A percentile compares a stretch with the other conserved stretches of the same genome.
These are phyloP conservation scores for Trichoderma semiorbis DNA, from an alignment of 2,329 filamentous ascomycete species.

Conservation along the genomic window DNA sequence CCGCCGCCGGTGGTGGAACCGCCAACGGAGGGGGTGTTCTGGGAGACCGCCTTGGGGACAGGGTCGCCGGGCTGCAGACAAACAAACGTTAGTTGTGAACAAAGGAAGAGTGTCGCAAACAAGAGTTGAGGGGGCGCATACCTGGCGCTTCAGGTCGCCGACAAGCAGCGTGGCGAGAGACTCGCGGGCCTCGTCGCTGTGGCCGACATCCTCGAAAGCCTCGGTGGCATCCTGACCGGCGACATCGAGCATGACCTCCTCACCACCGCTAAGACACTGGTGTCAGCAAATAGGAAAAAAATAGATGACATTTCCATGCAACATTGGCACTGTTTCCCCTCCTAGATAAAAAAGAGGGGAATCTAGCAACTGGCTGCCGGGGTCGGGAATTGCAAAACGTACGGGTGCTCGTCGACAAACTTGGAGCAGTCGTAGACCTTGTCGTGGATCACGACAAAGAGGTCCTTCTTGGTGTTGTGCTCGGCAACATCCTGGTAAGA, in stretches of 20 bases:
- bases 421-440: slow-evolving; percentile 88
- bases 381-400: slow-evolving; percentile 36
- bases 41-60: slow-evolving; percentile 57
- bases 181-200: slow-evolving; percentile 97
- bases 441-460: slow-evolving; percentile 89
- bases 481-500: slow-evolving; percentile 78
- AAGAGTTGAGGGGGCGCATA: slow-evolving; percentile 44
- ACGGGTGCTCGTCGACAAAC: slow-evolving; percentile 97
- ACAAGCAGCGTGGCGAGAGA: slow-evolving; percentile 76
- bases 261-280: slow-evolving; percentile 71
- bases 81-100: not conserved
- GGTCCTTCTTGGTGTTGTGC: slow-evolving; percentile 91
- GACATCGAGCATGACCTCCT: slow-evolving; percentile 96
- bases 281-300: not conserved
- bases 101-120: not conserved
- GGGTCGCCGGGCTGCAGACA: slow-evolving; percentile 68
- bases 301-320: not conserved
- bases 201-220: slow-evolving; percentile 98
- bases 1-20: slow-evolving; percentile 59
- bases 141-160: slow-evolving; percentile 75
- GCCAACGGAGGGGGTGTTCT: slow-evolving; percentile 48
- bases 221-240: slow-evolving; percentile 94
- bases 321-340: not conserved
- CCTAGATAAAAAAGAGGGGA: not conserved
- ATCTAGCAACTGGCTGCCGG: not conserved